Conservation (phyloP, 805 yeast genomes). For the Metschnikowia continentalis region DNA sequence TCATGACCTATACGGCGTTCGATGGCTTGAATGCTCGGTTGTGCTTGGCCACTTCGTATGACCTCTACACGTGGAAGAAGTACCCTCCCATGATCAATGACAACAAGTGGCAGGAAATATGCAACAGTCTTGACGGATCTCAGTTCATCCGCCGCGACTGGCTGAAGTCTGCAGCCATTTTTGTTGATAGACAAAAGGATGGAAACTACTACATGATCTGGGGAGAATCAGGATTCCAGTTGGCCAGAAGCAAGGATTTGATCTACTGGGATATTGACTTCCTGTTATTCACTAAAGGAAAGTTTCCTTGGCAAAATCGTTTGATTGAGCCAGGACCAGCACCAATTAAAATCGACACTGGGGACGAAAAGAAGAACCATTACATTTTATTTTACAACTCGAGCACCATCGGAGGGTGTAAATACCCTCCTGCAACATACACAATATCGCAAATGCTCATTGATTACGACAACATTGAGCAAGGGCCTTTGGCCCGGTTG, state of each 20-base stretch:
- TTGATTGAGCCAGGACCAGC: constrained; percentile 42
- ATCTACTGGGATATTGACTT: constrained; percentile 29
- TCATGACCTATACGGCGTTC: constrained; percentile 40
- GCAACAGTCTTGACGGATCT: constrained; percentile 22
- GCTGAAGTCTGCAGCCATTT: constrained; percentile 42
- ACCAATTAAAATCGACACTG: constrained; percentile 30
- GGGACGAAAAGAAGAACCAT: constrained; percentile 23
- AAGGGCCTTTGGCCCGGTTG: constrained; percentile 36
- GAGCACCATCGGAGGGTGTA: constrained; percentile 35
- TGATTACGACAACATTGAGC: constrained; percentile 32
- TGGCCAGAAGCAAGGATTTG: constrained; percentile 34
- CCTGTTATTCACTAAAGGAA: constrained; percentile 26
- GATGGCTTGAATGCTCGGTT: constrained; percentile 32
- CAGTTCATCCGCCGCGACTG: constrained; percentile 28
- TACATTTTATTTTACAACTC: constrained; percentile 38
- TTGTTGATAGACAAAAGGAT: constrained; percentile 27
- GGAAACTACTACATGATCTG: constrained; percentile 41
- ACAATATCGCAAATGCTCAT: constrained; percentile 38
- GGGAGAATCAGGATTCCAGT: constrained; percentile 39
- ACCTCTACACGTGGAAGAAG: constrained; percentile 37
- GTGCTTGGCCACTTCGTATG: constrained; percentile 36
- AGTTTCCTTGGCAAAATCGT: constrained; percentile 29
- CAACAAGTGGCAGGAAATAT: constrained; percentile 30
- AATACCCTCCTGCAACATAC: constrained; percentile 29
- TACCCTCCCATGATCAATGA: constrained; percentile 31